A percentile compares a stretch with the other conserved stretches of the same genome.
phyloP scores from a whole-genome alignment of 2,329 filamentous ascomycete species.

The Xylariaceae sp. region DNA sequence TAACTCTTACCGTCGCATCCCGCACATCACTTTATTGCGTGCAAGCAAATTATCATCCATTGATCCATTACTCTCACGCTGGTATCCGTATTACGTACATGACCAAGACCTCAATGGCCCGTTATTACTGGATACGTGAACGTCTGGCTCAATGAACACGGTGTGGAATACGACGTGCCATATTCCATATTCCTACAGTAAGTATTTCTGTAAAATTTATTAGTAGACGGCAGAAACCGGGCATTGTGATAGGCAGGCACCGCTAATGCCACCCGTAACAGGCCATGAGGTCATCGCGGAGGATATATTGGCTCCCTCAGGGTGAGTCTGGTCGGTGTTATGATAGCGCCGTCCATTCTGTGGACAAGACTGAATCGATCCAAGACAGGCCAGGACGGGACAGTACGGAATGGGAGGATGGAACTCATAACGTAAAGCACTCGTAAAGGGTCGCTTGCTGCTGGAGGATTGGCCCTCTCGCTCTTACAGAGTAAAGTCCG shows the following conservation, averaged over 20 bases:
- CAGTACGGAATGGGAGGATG: no score
- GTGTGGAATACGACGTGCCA: conserved; percentile 7
- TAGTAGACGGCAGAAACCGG: background rate
- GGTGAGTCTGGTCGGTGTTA: background rate
- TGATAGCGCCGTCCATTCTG: no score
- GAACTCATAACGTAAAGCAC: no score
- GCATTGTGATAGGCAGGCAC: conserved; percentile 2
- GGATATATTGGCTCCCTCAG: background rate
- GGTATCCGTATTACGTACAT: conserved; percentile 17
- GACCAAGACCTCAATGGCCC: conserved; percentile 11
- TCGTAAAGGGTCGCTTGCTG: no score
- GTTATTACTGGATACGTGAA: conserved; percentile 1
- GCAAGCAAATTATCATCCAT: background rate
- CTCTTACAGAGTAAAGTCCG: background rate
- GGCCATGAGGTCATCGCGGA: background rate
- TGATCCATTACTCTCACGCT: background rate
- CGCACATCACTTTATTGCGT: background rate
- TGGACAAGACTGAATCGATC: no score
- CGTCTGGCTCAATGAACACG: conserved; percentile 13
- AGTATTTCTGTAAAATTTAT: background rate
- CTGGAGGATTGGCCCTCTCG: background rate
- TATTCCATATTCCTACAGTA: background rate
- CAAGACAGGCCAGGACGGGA: no score
- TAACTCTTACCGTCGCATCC: background rate
- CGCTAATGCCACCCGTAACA: background rate